These are phyloP conservation scores for Russula vinacea DNA, from an alignment of 768 basidiomycete species.

Conservation along the genomic window DNA sequence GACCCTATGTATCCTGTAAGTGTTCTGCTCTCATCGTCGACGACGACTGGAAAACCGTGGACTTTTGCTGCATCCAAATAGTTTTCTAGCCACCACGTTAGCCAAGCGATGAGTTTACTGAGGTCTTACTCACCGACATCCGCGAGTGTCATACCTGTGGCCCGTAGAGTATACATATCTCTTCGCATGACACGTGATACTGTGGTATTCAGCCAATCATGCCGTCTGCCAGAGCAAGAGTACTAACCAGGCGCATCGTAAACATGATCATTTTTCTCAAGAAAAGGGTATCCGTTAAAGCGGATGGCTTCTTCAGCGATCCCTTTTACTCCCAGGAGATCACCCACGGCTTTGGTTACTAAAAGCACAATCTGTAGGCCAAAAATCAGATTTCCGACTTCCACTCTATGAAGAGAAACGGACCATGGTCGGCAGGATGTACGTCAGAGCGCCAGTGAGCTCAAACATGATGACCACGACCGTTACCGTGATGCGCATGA, in stretches of 20 bases:
- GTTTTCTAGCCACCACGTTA: slow-evolving; percentile 43
- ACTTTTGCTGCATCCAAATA: slow-evolving; percentile 69
- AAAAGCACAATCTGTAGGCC: slow-evolving; percentile 82
- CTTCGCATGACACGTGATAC: slow-evolving; percentile 89
- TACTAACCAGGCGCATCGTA: slow-evolving; percentile 83
- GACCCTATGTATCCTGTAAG: slow-evolving; percentile 88
- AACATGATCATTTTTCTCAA: slow-evolving; percentile 93
- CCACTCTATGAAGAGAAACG: slow-evolving; percentile 30
- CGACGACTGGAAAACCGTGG: slow-evolving; percentile 90
- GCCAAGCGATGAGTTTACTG: neutral
- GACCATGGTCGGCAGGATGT: slow-evolving; percentile 97
- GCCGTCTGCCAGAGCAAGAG: slow-evolving; percentile 3
- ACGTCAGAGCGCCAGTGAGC: slow-evolving; percentile 93
- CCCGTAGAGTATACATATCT: slow-evolving; percentile 69
- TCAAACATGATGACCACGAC: slow-evolving; percentile 99
- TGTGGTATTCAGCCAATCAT: slow-evolving; percentile 35
- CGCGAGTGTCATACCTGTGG: slow-evolving; percentile 68
- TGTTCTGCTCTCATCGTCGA: slow-evolving; percentile 53
- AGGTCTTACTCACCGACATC: slow-evolving; percentile 65
- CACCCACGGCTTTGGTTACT: slow-evolving; percentile 95
- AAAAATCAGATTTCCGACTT: slow-evolving; percentile 22
- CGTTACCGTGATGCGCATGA: slow-evolving; percentile 95
- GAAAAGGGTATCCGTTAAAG: slow-evolving; percentile 95
- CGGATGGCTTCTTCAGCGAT: slow-evolving; percentile 97
- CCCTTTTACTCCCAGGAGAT: slow-evolving; percentile 87